A percentile compares a stretch with the other conserved stretches of the same genome.
Evolutionary conservation across 768 basidiomycete species (phyloP).

Genomic region (Lentinula sp.): DNA sequence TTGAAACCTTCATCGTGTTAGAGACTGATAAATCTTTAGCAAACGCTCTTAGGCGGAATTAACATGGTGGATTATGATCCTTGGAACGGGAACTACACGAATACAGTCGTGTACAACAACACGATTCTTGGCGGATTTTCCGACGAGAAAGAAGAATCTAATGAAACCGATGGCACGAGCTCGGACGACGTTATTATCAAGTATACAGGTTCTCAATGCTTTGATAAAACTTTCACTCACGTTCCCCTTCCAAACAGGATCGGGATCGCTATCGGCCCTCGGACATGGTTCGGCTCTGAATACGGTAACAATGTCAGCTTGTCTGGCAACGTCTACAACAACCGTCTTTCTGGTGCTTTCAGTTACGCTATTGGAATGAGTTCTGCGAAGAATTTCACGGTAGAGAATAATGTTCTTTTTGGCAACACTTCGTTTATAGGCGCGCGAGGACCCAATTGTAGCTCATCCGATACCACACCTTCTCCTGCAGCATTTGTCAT

Average conservation of each 20-base stretch:
- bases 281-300: conserved; percentile 63
- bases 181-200: conserved; percentile 61
- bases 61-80: conserved; percentile 73
- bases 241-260: conserved; percentile 39
- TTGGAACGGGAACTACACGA: conserved; percentile 59
- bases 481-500: conserved; percentile 54
- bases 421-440: conserved; percentile 78
- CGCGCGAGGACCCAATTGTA: conserved; percentile 60
- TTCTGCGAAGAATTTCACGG: conserved; percentile 60
- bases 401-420: conserved; percentile 52
- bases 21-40: conserved; percentile 26
- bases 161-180: conserved; percentile 49
- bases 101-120: conserved; percentile 64
- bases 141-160: conserved; percentile 31
- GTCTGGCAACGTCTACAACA: conserved; percentile 48
- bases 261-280: conserved; percentile 76
- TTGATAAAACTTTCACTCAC: background rate
- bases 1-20: background rate
- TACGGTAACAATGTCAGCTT: conserved; percentile 48
- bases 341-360: conserved; percentile 61
- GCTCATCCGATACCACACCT: conserved; percentile 40
- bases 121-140: conserved; percentile 66
- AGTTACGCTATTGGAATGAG: conserved; percentile 67
- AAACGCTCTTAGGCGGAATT: conserved; percentile 69
- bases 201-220: conserved; percentile 29